Percentiles rank a stretch among this genome's conserved stretches.
These are phyloP conservation scores for Globisporangium takayamanum DNA, from an alignment of 352 stramenopile species.

Conservation along the genomic window DNA sequence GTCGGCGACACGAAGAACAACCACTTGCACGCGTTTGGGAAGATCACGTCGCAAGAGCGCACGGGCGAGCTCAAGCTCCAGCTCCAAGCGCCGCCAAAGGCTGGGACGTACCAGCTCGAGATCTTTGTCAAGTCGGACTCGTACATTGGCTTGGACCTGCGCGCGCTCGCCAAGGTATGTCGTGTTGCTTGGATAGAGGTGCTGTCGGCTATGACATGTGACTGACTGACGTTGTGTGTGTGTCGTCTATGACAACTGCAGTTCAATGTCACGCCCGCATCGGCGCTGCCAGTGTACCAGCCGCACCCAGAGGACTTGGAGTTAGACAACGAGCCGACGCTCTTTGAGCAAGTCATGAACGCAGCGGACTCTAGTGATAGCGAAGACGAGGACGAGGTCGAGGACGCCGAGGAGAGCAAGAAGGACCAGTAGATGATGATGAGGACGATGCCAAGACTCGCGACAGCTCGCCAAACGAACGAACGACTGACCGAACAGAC, in stretches of 20 bases:
- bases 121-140: slow-evolving; percentile 97
- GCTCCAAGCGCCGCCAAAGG: slow-evolving; percentile 93
- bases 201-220: not conserved
- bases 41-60: slow-evolving; percentile 90
- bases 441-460: too few species aligned
- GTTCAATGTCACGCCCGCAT: slow-evolving; percentile 92
- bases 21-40: slow-evolving; percentile 95
- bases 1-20: slow-evolving; percentile 92
- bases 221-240: slow-evolving; percentile 14
- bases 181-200: slow-evolving; percentile 1
- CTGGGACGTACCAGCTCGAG: slow-evolving; percentile 94
- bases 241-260: slow-evolving; percentile 21
- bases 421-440: slow-evolving; percentile 51
- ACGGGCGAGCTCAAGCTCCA: slow-evolving; percentile 91
- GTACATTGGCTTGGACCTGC: slow-evolving; percentile 96
- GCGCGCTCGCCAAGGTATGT: slow-evolving; percentile 82
- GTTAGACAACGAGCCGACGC: slow-evolving; percentile 98
- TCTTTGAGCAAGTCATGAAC: slow-evolving; percentile 98
- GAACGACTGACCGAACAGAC: not conserved
- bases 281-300: slow-evolving; percentile 92
- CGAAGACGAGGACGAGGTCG: slow-evolving; percentile 55
- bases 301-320: slow-evolving; percentile 97
- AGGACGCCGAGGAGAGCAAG: slow-evolving; percentile 32
- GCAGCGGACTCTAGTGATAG: slow-evolving; percentile 81
- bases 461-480: not conserved